Evolutionary conservation across 179 eudicot species (phyloP), one percentile per base, ranked within the genome.

Genomic region (Beta corolliflora): DNA sequence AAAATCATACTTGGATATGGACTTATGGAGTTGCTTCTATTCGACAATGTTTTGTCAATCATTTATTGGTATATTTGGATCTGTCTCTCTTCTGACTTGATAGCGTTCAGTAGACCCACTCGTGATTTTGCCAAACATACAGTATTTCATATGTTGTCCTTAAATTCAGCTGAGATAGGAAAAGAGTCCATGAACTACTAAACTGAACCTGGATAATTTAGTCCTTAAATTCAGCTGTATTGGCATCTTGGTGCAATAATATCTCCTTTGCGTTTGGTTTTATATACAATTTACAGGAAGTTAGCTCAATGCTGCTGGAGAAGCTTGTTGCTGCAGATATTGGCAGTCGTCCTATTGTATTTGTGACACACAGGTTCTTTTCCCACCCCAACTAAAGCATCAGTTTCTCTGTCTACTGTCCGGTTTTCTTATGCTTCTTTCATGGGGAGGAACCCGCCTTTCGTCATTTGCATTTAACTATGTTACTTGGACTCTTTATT

Each of bases 301-400:
- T 97, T 48, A 93, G 98, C 83, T 91, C 98, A 41, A 91, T 93
- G 97, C 91, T 97, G 79, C 86, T 97, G 12, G 92, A 93, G 75
- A 97, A 93, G 90, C 95, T 97, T 84, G 85, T 93, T 83, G 97
- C 95, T 85, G 99, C 99, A 64, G 97, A 93, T 80, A 94, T 97
- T 82, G 99, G 99, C 63, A 86, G 86, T 81, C 89, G 92, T 9
- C 98, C 99, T 44, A 94, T 93, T 81, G 91, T 97, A 50, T 97
- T 97, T 88, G 97, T 97, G 88, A 91, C 99, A 1, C 98, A 97
- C 85, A 97, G 99, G 99, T 93, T 56, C 11, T 84, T 71, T 55
- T 25, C 77, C 76, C 1, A 61, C n/a, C 79, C 19, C 77, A 76
- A 14, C 45, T n/a, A 48, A 25, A 9, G 25, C n/a, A 64, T 71